These are phyloP conservation scores for Baeospora myosura DNA, from an alignment of 1,284 basidiomycete species.

Conservation along the genomic window DNA sequence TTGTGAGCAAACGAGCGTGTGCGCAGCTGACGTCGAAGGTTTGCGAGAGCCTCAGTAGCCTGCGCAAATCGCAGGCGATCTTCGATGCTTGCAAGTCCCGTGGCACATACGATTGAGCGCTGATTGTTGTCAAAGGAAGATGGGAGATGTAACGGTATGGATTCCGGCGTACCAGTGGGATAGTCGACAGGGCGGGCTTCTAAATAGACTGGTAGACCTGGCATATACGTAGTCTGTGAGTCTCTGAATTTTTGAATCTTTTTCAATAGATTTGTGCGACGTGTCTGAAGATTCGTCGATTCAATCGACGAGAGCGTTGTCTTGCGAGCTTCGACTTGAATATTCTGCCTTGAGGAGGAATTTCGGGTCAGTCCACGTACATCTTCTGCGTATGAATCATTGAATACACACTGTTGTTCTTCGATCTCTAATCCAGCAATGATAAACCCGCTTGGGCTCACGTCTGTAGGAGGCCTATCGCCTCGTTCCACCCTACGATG, in stretches of 20 bases:
- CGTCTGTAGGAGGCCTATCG: neutral
- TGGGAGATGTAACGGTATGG: neutral
- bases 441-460: slow-evolving; percentile 9
- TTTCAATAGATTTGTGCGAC: slow-evolving; percentile 7
- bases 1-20: neutral
- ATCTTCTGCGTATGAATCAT: too few relatives aligned
- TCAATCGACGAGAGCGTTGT: slow-evolving; percentile 1
- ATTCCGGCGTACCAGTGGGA: neutral
- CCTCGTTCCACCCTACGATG: slow-evolving; percentile 6
- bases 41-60: neutral
- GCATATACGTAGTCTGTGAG: neutral
- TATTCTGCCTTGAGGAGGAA: neutral
- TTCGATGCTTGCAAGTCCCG: neutral
- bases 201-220: neutral
- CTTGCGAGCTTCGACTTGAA: slow-evolving; percentile 2
- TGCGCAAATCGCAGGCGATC: neutral
- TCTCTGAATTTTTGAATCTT: slow-evolving; percentile 7
- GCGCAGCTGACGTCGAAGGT: neutral
- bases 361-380: too few relatives aligned
- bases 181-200: neutral
- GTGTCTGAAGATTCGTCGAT: slow-evolving; percentile 5
- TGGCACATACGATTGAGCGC: neutral
- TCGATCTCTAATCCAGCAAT: slow-evolving; percentile 8
- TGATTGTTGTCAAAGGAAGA: neutral
- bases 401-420: slow-evolving; percentile 13